Base-by-base conservation (phyloP, 106 monocot genomes). In the Iris macrosiphon region DNA sequence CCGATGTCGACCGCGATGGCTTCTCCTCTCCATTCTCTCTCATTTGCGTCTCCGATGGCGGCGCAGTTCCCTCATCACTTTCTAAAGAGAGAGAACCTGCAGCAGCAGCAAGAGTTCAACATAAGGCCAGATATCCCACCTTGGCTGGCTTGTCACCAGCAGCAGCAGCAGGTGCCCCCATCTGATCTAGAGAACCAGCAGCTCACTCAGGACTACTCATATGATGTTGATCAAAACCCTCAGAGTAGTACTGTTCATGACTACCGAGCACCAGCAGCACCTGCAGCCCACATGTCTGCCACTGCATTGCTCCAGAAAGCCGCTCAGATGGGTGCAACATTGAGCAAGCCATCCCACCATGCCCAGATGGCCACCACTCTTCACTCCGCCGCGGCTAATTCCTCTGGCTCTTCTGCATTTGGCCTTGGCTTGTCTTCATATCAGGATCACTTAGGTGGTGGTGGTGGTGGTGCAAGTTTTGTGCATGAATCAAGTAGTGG, bases 291-390 rank as follows among this genome's bases (percentile, higher is more conserved):
- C 70, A 72, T 83, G 72, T 88, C 88, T 20, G 88, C 88, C 23
- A 88, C 88, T 26, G 88, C 88, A 26, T 57, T 88, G 75, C 75
- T 88, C 6, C 88, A 88, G 59, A 79, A 79, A 28, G 88, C 88
- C n/a, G 88, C 88, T 40, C 79, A 83, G 62, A 79, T 82, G 87
- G 87, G 82, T 42, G 64, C 82, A 21, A 81, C 75, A 23, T 56
- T 75, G 61, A 79, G 82, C 65, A 78, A 60, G 33, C 67, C 65
- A 7, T 8, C 69, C 4, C 40, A 49, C 40, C 71, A 53, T 9
- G 74, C 34, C 1, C 81, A 77, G 21, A 82, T 82, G 81, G 76
- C 69, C 1, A n/a, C n/a, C n/a, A n/a, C n/a, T n/a, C n/a, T n/a
- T n/a, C n/a, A n/a, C n/a, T n/a, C n/a, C n/a, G n/a, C n/a, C n/a